Percentiles rank a stretch among this genome's conserved stretches.
phyloP scores from a whole-genome alignment of 1,139 yeast species.

The Suhomyces terraborum region DNA sequence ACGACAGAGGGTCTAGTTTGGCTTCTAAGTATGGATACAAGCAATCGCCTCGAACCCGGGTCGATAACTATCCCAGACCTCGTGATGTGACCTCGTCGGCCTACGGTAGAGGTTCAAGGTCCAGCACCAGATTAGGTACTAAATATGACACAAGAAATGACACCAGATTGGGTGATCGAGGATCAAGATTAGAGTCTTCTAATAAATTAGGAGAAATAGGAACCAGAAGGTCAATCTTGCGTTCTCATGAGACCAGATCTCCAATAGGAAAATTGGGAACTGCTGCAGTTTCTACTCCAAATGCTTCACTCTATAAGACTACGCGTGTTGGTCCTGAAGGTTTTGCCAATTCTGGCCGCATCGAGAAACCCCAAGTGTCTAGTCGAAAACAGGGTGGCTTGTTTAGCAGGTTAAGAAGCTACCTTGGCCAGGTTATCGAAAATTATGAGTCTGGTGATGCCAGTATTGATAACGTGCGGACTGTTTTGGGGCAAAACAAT shows the following conservation, averaged over 20 bases:
- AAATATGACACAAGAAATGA: no score
- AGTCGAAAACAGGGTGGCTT: conserved; percentile 4
- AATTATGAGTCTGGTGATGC: conserved; percentile 14
- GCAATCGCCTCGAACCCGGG: not conserved
- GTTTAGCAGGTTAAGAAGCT: conserved; percentile 13
- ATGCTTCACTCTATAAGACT: not conserved
- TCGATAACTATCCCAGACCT: not conserved
- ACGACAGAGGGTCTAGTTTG: not conserved
- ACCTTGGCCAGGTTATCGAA: conserved; percentile 15
- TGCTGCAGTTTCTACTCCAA: not conserved
- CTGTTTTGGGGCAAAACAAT: conserved; percentile 4
- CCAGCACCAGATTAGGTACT: no score
- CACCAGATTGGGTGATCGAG: no score
- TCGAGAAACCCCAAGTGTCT: not conserved
- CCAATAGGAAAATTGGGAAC: not conserved
- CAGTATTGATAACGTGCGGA: conserved; percentile 13
- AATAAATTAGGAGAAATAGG: not conserved
- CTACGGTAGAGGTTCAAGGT: no score
- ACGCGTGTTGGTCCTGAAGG: not conserved
- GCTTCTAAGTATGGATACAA: not conserved
- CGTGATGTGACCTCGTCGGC: not conserved
- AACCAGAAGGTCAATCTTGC: not conserved
- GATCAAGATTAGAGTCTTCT: not conserved
- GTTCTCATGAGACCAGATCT: not conserved
- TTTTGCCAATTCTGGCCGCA: not conserved